Base-by-base conservation (phyloP, 768 basidiomycete genomes). In the Russula abietina region DNA sequence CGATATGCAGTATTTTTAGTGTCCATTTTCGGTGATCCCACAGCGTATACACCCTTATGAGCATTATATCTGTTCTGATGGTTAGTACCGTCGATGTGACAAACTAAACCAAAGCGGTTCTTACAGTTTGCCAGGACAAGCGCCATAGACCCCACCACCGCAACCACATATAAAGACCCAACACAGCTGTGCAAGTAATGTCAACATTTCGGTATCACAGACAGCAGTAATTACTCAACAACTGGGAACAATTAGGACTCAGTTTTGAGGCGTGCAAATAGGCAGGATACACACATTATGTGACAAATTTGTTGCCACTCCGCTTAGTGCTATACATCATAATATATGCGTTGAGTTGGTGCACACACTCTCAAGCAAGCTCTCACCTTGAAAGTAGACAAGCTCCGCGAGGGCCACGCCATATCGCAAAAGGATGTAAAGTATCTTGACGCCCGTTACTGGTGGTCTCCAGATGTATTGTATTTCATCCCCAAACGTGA, bases 351-450 rank as follows among this genome's bases (percentile, higher is more conserved):
- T 19, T 22, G n/a, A 33, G 28, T 46, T 33, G 39, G 30, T 19
- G 19, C 30, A 57, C 28, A 28, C 6, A 0, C 3, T 39, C 10
- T 19, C 49, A 17, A 43, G 32, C 19, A 16, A 11, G 16, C 19
- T 65, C 71, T 24, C 56, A 75, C 75, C 70, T 67, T 69, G 69
- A 2, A 73, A 70, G 8, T 71, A 67, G 3, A 70, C 49, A 28
- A 73, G n/a, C 8, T 73, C 65, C 9, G 60, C 67, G 9, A 56
- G 24, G 14, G 75, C 70, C 0, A 79, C 76, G 1, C 70, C 55
- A 65, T 81, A 81, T 8, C 79, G 74, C 53, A 78, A 70, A 10
- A 78, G 48, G 14, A 81, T 64, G 68, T 78, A 80, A 3, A 75
- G 69, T 22, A 75, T 53, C 56, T 80, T 81, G 3, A 75, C 70